Evolutionary conservation across 192 early-diverging fungal species (phyloP), one percentile per base, ranked within the genome.

Genomic region (Podila horticola): DNA sequence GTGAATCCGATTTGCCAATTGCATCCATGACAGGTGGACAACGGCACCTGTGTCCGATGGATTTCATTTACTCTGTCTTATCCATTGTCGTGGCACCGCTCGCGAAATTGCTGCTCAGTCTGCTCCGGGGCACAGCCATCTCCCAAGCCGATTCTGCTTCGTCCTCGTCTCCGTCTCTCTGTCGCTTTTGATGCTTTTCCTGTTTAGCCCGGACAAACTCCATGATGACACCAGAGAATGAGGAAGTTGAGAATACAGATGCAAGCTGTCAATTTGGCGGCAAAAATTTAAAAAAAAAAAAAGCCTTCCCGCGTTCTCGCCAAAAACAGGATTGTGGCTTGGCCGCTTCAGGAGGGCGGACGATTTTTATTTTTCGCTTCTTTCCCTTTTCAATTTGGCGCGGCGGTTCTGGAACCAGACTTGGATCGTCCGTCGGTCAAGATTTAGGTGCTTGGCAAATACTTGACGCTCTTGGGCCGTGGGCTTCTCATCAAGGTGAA

Each of bases 321-420:
- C 34, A 36, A 36, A 10, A 36, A 36, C 34, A 0, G 4, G 34
- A 11, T 11, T 24, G 52, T 24, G n/a, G 52, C 24, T n/a, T 24
- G 24, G 52, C 8, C 5, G 8, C 6, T 8, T 0, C 49, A 50
- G 20, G 8, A 10, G 8, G 4, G n/a, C 15, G 10, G 15, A 55
- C 5, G 15, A 55, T 17, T 20, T 22, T 55, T 24, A 55, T 26
- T n/a, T 52, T 22, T 26, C 22, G 20, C 8, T 61, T 34, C 57
- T 69, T 7, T 91, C 89, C 49, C 91, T 86, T 83, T 95, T 95
- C 59, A 89, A 83, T 75, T 95, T 95, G 58, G 94, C 94, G 22
- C 94, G 87, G 24, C 92, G 87, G 71, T 93, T 94, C 68, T 94
- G 93, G 83, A 94, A 94, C 93, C 91, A 92, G 15, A 92, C 88